Base-by-base conservation (phyloP, 164 flowering plant species). In the Kalanchoe fedtschenkoi region DNA sequence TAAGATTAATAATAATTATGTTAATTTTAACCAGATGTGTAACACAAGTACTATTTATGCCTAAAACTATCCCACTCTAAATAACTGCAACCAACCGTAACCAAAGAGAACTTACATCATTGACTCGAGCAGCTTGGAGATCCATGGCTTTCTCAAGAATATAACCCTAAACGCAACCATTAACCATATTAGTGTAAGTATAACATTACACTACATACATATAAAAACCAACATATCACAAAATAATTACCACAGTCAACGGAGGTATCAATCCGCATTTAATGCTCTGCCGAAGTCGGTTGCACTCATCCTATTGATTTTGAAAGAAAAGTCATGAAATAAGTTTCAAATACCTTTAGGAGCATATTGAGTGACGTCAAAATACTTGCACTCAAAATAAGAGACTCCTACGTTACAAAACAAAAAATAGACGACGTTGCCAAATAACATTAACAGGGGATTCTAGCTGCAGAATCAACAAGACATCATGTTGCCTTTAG, bases 271-370 rank as follows among this genome's bases (percentile, higher is more conserved):
- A 72, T 69, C 99, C 99, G 84, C 92, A 90, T 65, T 87, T 93
- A 63, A 93, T 93, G 64, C 99, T 88, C 74, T 90, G 97, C 38
- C 96, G 87, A 44, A 93, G 75, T 39, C 97, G 83, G 73, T 79
- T 90, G 80, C 97, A 90, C 71, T 93, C 99, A 59, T 90, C 99
- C 99, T 93, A 57, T 61, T n/a, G 32, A 51, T 26, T 26, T 26
- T 14, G 22, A 14, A 51, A 51, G 32, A 51, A 24, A 67, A 29
- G 63, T 21, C 28, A 66, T 54, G 67, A 17, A 4, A 72, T 17
- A 47, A 62, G 28, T 44, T 29, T 28, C 44, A 28, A 47, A 63
- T 43, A 22, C n/a, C n/a, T n/a, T n/a, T n/a, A n/a, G n/a, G n/a
- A n/a, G n/a, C n/a, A n/a, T n/a, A n/a, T n/a, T n/a, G n/a, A 16